These are phyloP conservation scores for Dillenia turbinata DNA, from an alignment of 164 flowering plant genomes.

Conservation along the genomic window DNA sequence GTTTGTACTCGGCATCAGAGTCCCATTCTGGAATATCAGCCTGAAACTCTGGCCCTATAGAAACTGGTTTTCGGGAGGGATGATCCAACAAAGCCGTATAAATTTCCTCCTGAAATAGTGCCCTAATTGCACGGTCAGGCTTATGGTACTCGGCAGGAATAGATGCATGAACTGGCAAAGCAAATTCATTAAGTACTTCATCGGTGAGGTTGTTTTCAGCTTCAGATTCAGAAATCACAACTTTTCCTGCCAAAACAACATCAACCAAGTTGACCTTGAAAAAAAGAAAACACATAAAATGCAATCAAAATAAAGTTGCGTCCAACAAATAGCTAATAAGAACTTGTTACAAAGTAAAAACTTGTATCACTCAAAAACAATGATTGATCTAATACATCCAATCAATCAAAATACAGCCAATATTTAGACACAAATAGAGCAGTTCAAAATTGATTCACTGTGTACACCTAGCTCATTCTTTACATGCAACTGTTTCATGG, in stretches of 20 bases:
- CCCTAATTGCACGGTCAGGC: constrained; percentile 12
- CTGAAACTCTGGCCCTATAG: constrained; percentile 43
- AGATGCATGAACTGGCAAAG: constrained; percentile 2
- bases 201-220: too few species aligned
- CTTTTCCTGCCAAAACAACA: too few species aligned
- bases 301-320: too few species aligned
- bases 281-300: too few species aligned
- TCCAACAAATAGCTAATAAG: too few species aligned
- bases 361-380: not conserved
- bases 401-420: not conserved
- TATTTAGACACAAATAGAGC: not conserved
- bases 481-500: not conserved
- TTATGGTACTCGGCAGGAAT: constrained; percentile 16
- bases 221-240: too few species aligned
- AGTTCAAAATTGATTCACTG: not conserved
- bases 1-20: not conserved
- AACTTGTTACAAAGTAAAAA: not conserved
- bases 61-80: constrained; percentile 31
- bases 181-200: too few species aligned
- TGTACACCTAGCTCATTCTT: not conserved
- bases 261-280: too few species aligned
- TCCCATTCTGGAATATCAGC: constrained; percentile 42
- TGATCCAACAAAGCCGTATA: constrained; percentile 18
- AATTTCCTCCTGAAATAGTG: constrained; percentile 16
- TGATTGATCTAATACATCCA: not conserved